Evolutionary conservation across 2,329 filamentous ascomycete genomes (phyloP).

Genomic region (Trichoderma breve): DNA sequence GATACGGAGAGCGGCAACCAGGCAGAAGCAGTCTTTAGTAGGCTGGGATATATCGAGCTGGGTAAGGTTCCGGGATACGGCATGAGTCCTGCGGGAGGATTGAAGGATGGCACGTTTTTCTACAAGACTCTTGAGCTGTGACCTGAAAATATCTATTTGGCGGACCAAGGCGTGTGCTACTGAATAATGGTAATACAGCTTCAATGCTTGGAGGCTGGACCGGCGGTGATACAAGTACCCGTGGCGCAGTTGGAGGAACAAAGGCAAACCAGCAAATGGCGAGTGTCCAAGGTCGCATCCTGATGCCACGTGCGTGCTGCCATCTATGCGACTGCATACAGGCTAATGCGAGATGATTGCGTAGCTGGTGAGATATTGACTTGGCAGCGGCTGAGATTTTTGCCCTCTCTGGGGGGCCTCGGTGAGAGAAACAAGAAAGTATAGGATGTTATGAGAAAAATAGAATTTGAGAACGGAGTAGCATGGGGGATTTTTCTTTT

Average conservation of each 20-base stretch:
- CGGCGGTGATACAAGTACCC: neutral
- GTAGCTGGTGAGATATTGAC: neutral
- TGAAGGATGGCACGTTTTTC: conserved; percentile 54
- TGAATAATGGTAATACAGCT: neutral
- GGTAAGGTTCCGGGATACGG: conserved; percentile 56
- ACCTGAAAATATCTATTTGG: neutral
- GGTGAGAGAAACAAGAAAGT: neutral
- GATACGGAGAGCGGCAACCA: conserved; percentile 52
- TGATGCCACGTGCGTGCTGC: conserved; percentile 9
- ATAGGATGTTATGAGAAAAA: neutral
- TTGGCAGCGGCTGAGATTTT: neutral
- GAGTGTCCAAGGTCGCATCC: neutral
- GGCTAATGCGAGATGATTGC: conserved; percentile 9
- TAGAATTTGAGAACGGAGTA: neutral
- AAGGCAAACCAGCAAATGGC: neutral
- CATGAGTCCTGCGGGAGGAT: conserved; percentile 47
- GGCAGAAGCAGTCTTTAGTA: conserved; percentile 54
- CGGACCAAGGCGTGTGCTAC: neutral
- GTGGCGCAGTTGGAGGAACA: neutral
- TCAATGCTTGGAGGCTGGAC: neutral
- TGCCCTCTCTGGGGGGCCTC: neutral
- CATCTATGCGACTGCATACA: neutral
- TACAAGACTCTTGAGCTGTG: conserved; percentile 52
- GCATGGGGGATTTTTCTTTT: neutral
- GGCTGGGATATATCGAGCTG: conserved; percentile 55